These are phyloP conservation scores for Nicotiana sylvestris DNA, from an alignment of 257 asterid species.

Conservation along the genomic window DNA sequence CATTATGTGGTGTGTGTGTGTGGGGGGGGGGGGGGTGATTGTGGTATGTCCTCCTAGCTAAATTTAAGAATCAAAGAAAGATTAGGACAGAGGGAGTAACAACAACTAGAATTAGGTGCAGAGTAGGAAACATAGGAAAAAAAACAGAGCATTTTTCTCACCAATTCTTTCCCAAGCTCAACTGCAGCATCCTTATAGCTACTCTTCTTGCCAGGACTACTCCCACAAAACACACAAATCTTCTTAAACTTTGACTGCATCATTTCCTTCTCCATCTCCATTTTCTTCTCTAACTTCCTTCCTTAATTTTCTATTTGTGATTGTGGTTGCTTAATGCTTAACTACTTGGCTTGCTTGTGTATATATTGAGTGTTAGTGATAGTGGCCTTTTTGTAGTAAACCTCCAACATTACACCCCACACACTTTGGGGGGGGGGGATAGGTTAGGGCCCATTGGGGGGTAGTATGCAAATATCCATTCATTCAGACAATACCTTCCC, in stretches of 20 bases:
- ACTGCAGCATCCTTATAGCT: constrained; percentile 35
- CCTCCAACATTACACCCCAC: constrained; percentile 2
- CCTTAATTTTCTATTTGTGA: not conserved
- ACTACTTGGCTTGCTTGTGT: not conserved
- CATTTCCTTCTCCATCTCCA: constrained; percentile 18
- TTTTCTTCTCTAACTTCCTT: not conserved
- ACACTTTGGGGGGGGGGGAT: not conserved
- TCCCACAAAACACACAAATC: constrained; percentile 41
- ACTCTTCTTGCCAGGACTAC: constrained; percentile 36
- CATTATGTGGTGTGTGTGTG: not conserved
- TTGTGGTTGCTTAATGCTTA: not conserved
- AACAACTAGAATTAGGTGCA: too few relatives aligned
- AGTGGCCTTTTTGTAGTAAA: constrained; percentile 15
- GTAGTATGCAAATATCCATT: constrained; percentile 11
- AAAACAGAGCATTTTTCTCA: not conserved
- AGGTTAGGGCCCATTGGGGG: not conserved
- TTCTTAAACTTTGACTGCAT: constrained; percentile 33
- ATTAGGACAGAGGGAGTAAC: too few relatives aligned
- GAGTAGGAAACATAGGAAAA: too few relatives aligned
- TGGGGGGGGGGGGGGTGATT: not conserved
- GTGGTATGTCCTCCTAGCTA: not conserved
- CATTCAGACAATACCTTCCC: not conserved
- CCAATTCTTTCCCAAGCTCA: constrained; percentile 41
- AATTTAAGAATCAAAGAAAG: too few relatives aligned
- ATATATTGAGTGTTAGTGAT: not conserved